These are phyloP conservation scores for Cystobasidium sp. DNA, from an alignment of 1,284 basidiomycete species.

Conservation along the genomic window DNA sequence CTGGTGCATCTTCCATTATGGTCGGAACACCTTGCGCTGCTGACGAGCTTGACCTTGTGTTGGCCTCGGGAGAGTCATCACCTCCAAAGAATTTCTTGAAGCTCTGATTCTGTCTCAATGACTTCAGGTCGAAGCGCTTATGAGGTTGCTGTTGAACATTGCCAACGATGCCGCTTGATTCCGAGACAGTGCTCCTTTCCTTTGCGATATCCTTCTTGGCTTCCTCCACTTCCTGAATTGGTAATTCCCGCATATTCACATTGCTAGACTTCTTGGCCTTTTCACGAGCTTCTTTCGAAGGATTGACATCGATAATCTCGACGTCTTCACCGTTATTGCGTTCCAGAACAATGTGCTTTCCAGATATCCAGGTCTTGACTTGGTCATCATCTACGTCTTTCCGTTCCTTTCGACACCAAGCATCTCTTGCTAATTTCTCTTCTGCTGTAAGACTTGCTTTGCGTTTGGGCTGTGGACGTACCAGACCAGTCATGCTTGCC, in stretches of 20 bases:
- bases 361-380: conserved; percentile 46
- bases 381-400: conserved; percentile 30
- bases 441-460: conserved; percentile 36
- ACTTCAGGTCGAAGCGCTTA: conserved; percentile 31
- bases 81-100: conserved; percentile 40
- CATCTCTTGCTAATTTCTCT: conserved; percentile 49
- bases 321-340: conserved; percentile 48
- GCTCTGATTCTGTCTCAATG: conserved; percentile 15
- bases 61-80: background rate
- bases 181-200: conserved; percentile 8
- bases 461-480: conserved; percentile 20
- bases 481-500: conserved; percentile 28
- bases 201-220: conserved; percentile 21
- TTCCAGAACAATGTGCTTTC: conserved; percentile 50
- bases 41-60: background rate
- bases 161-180: background rate
- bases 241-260: conserved; percentile 25
- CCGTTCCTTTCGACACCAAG: conserved; percentile 51
- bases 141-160: conserved; percentile 1
- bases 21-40: conserved; percentile 4
- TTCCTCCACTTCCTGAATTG: conserved; percentile 11
- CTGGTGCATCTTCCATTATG: conserved; percentile 21
- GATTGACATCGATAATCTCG: conserved; percentile 39
- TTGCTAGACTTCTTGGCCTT: conserved; percentile 20
- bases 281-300: conserved; percentile 25